Conservation (phyloP, 768 basidiomycete genomes). For the Chalciporus piperatus region DNA sequence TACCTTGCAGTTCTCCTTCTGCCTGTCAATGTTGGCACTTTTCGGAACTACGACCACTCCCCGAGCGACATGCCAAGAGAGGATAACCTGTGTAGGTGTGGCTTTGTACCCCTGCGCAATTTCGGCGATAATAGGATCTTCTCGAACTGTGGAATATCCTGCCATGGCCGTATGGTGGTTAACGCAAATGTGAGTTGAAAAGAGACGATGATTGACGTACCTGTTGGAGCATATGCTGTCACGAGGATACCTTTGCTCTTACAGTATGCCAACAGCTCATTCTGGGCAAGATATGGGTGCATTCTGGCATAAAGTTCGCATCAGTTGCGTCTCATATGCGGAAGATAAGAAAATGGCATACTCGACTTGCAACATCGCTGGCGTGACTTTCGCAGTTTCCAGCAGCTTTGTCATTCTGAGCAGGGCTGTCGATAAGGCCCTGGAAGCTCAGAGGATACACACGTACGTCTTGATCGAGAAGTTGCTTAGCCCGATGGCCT, state of each 20-base stretch:
- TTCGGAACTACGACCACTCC: slow-evolving; percentile 33
- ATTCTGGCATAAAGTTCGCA: slow-evolving; percentile 21
- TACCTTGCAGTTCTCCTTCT: slow-evolving; percentile 25
- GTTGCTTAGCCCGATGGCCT: slow-evolving; percentile 34
- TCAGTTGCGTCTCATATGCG: neutral
- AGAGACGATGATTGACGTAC: slow-evolving; percentile 11
- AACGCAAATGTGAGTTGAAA: neutral
- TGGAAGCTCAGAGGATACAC: neutral
- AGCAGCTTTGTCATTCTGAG: slow-evolving; percentile 17
- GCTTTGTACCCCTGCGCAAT: slow-evolving; percentile 28
- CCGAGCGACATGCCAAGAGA: slow-evolving; percentile 33
- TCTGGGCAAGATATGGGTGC: slow-evolving; percentile 31
- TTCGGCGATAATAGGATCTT: slow-evolving; percentile 27
- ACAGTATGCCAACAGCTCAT: slow-evolving; percentile 29
- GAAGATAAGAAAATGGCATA: neutral
- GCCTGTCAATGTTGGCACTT: slow-evolving; percentile 19
- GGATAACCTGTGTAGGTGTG: slow-evolving; percentile 27
- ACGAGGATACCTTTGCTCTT: slow-evolving; percentile 30
- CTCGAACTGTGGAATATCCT: neutral
- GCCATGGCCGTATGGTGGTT: neutral
- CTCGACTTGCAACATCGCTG: slow-evolving; percentile 36
- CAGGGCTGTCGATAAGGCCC: neutral
- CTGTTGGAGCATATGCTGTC: slow-evolving; percentile 33
- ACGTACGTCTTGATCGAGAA: slow-evolving; percentile 32
- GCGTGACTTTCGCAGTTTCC: slow-evolving; percentile 24